Conservation (phyloP, 1,284 basidiomycete genomes). For the Sanghuangporus baumii region DNA sequence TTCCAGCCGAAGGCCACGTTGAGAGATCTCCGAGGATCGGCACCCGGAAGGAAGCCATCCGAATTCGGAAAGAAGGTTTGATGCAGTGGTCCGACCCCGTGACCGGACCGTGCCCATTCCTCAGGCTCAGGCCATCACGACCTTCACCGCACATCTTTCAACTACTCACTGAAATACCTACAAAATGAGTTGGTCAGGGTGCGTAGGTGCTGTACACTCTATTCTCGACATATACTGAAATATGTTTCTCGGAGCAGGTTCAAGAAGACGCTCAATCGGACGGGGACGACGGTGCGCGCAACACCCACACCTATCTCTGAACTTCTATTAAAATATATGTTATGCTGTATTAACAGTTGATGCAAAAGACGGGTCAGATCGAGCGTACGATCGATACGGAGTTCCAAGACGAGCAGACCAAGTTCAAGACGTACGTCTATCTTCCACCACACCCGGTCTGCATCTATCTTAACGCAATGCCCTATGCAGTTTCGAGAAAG, state of each 20-base stretch:
- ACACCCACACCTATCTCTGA: constrained; percentile 14
- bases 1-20: too few relatives aligned
- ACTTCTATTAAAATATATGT: neutral
- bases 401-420: constrained; percentile 88
- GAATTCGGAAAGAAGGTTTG: too few relatives aligned
- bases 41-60: too few relatives aligned
- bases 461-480: neutral
- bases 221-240: neutral
- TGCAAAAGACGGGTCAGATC: constrained; percentile 97
- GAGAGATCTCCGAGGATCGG: too few relatives aligned
- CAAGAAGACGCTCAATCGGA: constrained; percentile 92
- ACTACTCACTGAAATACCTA: neutral
- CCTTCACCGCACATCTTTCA: neutral
- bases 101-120: neutral
- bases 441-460: constrained; percentile 6
- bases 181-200: constrained; percentile 48
- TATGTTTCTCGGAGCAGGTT: constrained; percentile 47
- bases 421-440: constrained; percentile 76
- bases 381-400: constrained; percentile 94
- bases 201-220: constrained; percentile 12
- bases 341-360: constrained; percentile 44
- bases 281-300: constrained; percentile 73
- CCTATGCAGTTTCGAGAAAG: constrained; percentile 80
- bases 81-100: neutral
- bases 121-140: neutral